phyloP scores from a whole-genome alignment of 2,329 filamentous ascomycete genomes.

The Coleophoma cylindrospora region DNA sequence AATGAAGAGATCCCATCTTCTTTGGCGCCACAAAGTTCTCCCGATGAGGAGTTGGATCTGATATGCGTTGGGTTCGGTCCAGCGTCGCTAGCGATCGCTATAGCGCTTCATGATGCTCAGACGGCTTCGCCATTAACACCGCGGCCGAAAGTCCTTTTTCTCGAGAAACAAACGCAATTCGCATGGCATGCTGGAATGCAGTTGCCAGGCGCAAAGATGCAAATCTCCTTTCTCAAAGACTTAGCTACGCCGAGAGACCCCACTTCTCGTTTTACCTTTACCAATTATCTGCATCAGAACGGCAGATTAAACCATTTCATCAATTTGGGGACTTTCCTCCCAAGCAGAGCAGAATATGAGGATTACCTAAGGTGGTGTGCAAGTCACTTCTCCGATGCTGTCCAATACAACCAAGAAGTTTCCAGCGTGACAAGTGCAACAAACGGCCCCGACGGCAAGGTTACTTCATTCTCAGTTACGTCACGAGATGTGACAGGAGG shows the following conservation, averaged over 20 bases:
- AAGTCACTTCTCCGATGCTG: slow-evolving; percentile 63
- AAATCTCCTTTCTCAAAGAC: slow-evolving; percentile 95
- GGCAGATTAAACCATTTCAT: slow-evolving; percentile 81
- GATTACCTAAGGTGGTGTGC: slow-evolving; percentile 94
- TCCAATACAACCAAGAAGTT: slow-evolving; percentile 76
- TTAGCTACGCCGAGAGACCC: slow-evolving; percentile 83
- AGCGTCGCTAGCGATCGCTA: slow-evolving; percentile 81
- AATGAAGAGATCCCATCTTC: slow-evolving; percentile 34
- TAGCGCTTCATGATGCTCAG: slow-evolving; percentile 80
- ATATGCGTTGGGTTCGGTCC: slow-evolving; percentile 92
- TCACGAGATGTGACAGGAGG: slow-evolving; percentile 28
- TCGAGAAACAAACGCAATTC: slow-evolving; percentile 78
- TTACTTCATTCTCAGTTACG: slow-evolving; percentile 24
- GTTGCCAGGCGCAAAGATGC: slow-evolving; percentile 86
- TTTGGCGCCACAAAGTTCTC: slow-evolving; percentile 29
- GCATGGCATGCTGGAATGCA: slow-evolving; percentile 95
- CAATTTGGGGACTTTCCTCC: slow-evolving; percentile 83
- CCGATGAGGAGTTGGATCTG: slow-evolving; percentile 70
- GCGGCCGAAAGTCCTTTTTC: slow-evolving; percentile 70
- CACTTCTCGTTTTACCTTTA: slow-evolving; percentile 83
- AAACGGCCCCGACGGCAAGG: slow-evolving; percentile 16
- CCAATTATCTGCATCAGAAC: slow-evolving; percentile 87
- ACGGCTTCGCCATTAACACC: slow-evolving; percentile 35
- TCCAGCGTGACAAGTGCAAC: slow-evolving; percentile 39
- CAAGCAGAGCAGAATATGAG: slow-evolving; percentile 81